phyloP scores from a whole-genome alignment of 2,329 filamentous ascomycete genomes.

The Pyrenophora graminea region DNA sequence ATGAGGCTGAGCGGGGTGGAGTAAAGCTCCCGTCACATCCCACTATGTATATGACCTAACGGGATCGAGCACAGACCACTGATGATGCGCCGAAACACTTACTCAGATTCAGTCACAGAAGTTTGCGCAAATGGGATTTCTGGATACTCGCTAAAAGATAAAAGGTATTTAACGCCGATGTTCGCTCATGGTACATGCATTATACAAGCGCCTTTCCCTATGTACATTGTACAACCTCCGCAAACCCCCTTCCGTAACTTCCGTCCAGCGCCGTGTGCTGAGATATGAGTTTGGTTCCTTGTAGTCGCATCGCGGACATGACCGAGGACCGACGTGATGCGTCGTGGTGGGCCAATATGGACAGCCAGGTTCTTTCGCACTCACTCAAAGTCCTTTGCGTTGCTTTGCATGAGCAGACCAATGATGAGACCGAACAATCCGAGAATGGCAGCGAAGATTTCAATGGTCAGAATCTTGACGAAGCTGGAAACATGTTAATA shows the following conservation, averaged over 20 bases:
- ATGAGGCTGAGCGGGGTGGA: constrained; percentile 25
- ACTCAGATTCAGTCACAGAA: constrained; percentile 1
- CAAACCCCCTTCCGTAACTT: constrained; percentile 8
- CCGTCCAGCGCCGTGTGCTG: constrained; percentile 16
- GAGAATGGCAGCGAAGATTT: constrained; percentile 98
- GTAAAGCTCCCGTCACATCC: constrained; percentile 21
- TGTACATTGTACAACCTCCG: constrained; percentile 37
- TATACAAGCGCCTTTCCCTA: constrained; percentile 41
- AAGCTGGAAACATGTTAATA: constrained; percentile 63
- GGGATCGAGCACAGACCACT: constrained; percentile 26
- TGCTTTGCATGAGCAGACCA: constrained; percentile 83
- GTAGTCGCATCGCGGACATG: constrained; percentile 1
- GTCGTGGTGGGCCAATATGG: background rate
- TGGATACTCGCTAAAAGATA: constrained; percentile 7
- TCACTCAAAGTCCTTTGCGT: constrained; percentile 72
- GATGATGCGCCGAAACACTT: constrained; percentile 1
- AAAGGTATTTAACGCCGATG: constrained; percentile 33
- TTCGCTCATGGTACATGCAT: constrained; percentile 46
- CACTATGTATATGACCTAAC: constrained; percentile 10
- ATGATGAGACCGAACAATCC: constrained; percentile 96
- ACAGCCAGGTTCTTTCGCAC: background rate
- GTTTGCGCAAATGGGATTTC: background rate
- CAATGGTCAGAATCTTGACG: constrained; percentile 97
- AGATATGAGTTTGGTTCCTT: constrained; percentile 11
- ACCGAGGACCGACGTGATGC: constrained; percentile 1